Base-by-base conservation (phyloP, 768 basidiomycete genomes). In the Lentinus brumalis region DNA sequence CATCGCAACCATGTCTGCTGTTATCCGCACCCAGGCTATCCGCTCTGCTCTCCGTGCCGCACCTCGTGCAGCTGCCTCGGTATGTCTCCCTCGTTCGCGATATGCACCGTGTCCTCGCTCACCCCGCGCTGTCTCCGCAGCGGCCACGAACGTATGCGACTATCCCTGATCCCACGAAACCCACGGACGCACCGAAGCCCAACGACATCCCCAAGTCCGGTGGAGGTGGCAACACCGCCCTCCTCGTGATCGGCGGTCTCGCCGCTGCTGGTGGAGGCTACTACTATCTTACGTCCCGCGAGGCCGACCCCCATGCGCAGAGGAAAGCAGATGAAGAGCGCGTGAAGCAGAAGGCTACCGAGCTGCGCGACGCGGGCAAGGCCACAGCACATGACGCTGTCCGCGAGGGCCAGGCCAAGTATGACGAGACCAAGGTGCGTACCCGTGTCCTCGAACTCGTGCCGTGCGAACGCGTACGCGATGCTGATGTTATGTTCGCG, bases 261-360 rank as follows among this genome's bases (percentile, higher is more conserved):
- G 76, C 69, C 7, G 75, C 72, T 1, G 68, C 75, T 50, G 78
- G 73, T 3, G 77, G 70, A 12, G 61, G 74, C 40, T 79, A 77
- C 64, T 79, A 76, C 64, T 77, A 75, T 68, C 64, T 68, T n/a
- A 68, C 62, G 50, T 69, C 65, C 39, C 45, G 62, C 26, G 59
- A 63, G 38, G 66, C 61, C 1, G 56, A 69, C 35, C 59, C 66
- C 18, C 68, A 66, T 32, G 64, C 55, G 4, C 45, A 67, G 47
- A 64, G 70, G 41, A 55, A 72, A 49, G 68, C 63, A 14, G 71
- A 72, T n/a, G 76, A 77, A 65, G 76, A 72, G 54, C 72, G 72
- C 30, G 31, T 68, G 16, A 72, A 70, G 47, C 62, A 57, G 62
- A 76, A 69, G 58, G 70, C 72, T 12, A 45, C 49, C 16, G 70